phyloP scores from a whole-genome alignment of 768 basidiomycete species.

The Piloderma croceum region DNA sequence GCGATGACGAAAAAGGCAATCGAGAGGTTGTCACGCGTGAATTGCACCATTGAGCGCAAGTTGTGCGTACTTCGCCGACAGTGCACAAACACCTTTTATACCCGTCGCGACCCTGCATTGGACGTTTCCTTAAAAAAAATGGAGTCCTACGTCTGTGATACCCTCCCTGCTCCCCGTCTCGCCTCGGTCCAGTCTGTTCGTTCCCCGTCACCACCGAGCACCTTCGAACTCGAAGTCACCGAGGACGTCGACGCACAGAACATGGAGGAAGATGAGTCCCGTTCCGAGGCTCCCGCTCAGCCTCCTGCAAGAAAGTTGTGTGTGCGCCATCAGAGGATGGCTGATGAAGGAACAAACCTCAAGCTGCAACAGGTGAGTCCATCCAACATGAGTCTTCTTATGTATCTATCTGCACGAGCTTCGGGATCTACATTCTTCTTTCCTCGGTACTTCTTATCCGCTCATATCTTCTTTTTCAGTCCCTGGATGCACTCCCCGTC shows the following conservation, averaged over 20 bases:
- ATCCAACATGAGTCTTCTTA: background rate
- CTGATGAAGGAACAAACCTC: constrained; percentile 88
- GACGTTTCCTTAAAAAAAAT: too few species aligned
- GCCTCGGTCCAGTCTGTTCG: constrained; percentile 26
- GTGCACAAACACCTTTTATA: too few species aligned
- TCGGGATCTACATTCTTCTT: too few species aligned
- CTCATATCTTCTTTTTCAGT: constrained; percentile 42
- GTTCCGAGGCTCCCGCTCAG: constrained; percentile 26
- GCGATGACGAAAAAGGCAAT: too few species aligned
- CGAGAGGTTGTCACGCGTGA: too few species aligned
- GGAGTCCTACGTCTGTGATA: constrained; percentile 62
- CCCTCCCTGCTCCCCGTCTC: constrained; percentile 58
- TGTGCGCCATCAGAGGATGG: constrained; percentile 92
- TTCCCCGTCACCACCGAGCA: constrained; percentile 2
- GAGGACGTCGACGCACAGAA: constrained; percentile 10
- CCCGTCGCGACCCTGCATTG: too few species aligned
- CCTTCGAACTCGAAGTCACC: background rate
- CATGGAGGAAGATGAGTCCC: constrained; percentile 4
- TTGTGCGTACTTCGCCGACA: too few species aligned
- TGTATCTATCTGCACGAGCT: too few species aligned
- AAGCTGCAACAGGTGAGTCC: constrained; percentile 80
- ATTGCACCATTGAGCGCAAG: too few species aligned
- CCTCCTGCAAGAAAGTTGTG: constrained; percentile 71
- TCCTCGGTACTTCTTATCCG: too few species aligned
- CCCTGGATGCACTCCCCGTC: constrained; percentile 82